A percentile compares a stretch with the other conserved stretches of the same genome.
These are phyloP conservation scores for Flaveria ramosissima DNA, from an alignment of 129 eudicot genomes.

Conservation along the genomic window DNA sequence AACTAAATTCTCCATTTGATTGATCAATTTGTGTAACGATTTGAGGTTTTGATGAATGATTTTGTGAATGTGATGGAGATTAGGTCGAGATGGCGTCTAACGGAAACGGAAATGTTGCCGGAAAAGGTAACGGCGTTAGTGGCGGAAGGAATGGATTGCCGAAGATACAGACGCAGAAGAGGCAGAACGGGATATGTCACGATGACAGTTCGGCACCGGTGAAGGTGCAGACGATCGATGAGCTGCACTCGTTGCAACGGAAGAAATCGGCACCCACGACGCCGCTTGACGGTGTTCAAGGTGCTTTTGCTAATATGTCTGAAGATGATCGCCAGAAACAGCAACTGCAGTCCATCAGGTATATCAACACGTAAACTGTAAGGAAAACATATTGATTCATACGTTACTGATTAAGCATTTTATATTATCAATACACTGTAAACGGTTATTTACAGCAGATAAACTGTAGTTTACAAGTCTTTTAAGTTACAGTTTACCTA, in stretches of 20 bases:
- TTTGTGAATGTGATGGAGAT: constrained; percentile 18
- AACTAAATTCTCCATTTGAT: too few relatives aligned
- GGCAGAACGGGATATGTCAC: constrained; percentile 48
- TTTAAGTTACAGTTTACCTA: too few relatives aligned
- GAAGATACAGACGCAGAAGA: constrained; percentile 56
- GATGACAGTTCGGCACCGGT: constrained; percentile 65
- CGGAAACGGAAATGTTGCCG: constrained; percentile 39
- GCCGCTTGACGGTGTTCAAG: constrained; percentile 53
- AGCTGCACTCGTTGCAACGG: constrained; percentile 68
- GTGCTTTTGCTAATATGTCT: constrained; percentile 47
- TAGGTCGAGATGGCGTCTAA: constrained; percentile 52
- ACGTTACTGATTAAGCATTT: too few relatives aligned
- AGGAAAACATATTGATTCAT: too few relatives aligned
- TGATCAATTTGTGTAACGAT: too few relatives aligned
- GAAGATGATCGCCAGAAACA: constrained; percentile 65
- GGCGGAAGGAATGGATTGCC: constrained; percentile 65
- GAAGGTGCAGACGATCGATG: constrained; percentile 73
- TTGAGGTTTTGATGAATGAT: not conserved
- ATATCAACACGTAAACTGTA: not conserved
- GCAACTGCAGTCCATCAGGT: constrained; percentile 86
- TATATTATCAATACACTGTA: too few relatives aligned
- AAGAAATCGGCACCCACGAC: constrained; percentile 82
- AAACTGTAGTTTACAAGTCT: too few relatives aligned
- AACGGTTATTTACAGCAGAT: not conserved
- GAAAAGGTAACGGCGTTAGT: constrained; percentile 34